phyloP scores from a whole-genome alignment of 345 rosid genomes.

The Cardamine chenopodiifolia region DNA sequence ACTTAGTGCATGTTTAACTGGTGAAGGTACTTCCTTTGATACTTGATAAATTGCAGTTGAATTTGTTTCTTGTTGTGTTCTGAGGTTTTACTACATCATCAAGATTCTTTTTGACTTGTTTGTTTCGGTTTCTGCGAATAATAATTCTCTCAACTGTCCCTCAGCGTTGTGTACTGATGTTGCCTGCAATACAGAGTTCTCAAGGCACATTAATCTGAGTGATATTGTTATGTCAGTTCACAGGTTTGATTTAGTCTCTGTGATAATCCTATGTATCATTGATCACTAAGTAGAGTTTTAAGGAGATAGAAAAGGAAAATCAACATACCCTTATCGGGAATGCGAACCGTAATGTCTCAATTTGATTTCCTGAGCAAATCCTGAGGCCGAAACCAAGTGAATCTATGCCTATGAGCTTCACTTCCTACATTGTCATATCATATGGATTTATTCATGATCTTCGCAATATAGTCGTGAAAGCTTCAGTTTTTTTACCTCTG shows the following conservation, averaged over 20 bases:
- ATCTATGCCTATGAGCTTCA: constrained; percentile 62
- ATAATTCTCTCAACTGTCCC: constrained; percentile 66
- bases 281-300: not conserved
- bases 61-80: not conserved
- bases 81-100: constrained; percentile 1
- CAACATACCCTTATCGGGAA: constrained; percentile 63
- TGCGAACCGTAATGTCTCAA: constrained; percentile 76
- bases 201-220: not conserved
- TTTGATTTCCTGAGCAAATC: constrained; percentile 81
- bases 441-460: not conserved
- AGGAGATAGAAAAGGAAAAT: not conserved
- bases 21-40: constrained; percentile 3
- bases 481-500: constrained; percentile 61
- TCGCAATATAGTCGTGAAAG: not conserved
- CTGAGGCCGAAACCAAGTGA: constrained; percentile 82
- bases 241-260: constrained; percentile 13
- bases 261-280: not conserved
- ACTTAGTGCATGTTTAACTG: constrained; percentile 13
- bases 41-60: not conserved
- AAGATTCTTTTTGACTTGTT: constrained; percentile 53
- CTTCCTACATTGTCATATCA: constrained; percentile 58
- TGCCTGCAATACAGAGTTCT: constrained; percentile 59
- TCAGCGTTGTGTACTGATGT: constrained; percentile 73
- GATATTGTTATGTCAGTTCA: not conserved
- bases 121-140: constrained; percentile 59